These are phyloP conservation scores for Irpex rosettiformis DNA, from an alignment of 1,284 basidiomycete genomes.

Conservation along the genomic window DNA sequence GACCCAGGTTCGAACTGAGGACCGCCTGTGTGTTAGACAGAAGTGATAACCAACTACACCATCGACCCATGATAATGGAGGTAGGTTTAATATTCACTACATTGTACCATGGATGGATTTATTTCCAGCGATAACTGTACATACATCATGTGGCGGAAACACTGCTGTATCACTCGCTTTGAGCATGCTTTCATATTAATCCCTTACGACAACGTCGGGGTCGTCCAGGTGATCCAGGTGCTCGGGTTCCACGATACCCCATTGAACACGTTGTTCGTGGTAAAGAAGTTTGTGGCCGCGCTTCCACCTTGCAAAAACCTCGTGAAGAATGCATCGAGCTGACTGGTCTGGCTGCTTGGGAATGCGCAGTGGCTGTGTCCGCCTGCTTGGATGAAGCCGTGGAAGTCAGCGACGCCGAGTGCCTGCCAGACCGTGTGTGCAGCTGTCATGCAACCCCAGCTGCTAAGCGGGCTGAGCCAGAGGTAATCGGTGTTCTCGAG, in stretches of 20 bases:
- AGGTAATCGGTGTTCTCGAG: slow-evolving; percentile 50
- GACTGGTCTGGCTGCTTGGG: slow-evolving; percentile 38
- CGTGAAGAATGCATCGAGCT: slow-evolving; percentile 48
- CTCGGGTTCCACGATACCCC: slow-evolving; percentile 36
- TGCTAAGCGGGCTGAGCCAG: slow-evolving; percentile 46
- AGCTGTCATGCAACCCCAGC: slow-evolving; percentile 47
- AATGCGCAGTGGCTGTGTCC: slow-evolving; percentile 51
- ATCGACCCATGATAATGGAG: neutral
- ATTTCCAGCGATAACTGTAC: no score
- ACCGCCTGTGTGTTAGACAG: slow-evolving; percentile 16
- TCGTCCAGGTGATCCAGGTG: slow-evolving; percentile 47
- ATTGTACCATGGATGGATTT: no score
- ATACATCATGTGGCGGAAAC: no score
- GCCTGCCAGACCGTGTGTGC: slow-evolving; percentile 45
- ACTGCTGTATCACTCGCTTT: no score
- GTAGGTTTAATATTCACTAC: neutral
- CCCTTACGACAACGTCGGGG: slow-evolving; percentile 34
- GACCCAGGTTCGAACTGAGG: slow-evolving; percentile 17
- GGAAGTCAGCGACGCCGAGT: slow-evolving; percentile 39
- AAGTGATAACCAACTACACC: slow-evolving; percentile 14
- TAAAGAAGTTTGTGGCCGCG: slow-evolving; percentile 41
- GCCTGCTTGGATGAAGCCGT: slow-evolving; percentile 49
- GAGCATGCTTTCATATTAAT: no score
- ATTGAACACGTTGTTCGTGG: slow-evolving; percentile 41
- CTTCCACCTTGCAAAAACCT: slow-evolving; percentile 46